phyloP scores from a whole-genome alignment of 2,329 filamentous ascomycete species.

The Cladosporium cucumerinum region DNA sequence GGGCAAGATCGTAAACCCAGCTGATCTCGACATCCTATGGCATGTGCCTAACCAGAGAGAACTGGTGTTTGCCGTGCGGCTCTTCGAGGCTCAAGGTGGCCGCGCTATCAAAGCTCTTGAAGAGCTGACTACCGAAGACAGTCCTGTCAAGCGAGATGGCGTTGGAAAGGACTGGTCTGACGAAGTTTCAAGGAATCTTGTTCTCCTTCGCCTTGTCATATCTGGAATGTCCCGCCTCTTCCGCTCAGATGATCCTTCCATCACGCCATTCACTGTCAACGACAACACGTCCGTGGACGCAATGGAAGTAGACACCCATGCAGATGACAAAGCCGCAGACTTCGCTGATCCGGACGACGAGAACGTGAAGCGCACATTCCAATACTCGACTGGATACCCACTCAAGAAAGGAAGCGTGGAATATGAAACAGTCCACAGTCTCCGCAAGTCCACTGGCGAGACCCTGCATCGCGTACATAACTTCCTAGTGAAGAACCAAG shows the following conservation, averaged over 20 bases:
- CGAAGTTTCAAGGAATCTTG: conserved; percentile 85
- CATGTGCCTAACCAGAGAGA: conserved; percentile 78
- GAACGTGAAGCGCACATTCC: conserved; percentile 79
- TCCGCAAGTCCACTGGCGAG: conserved; percentile 76
- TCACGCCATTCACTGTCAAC: conserved; percentile 33
- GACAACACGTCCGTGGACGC: conserved; percentile 54
- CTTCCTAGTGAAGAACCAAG: conserved; percentile 78
- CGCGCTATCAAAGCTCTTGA: conserved; percentile 72
- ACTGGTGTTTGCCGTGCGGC: conserved; percentile 80
- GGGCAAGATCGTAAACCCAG: conserved; percentile 72
- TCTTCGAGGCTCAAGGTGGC: conserved; percentile 81
- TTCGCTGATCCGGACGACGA: conserved; percentile 72
- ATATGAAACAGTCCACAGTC: conserved; percentile 73
- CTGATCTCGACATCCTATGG: conserved; percentile 82
- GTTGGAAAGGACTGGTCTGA: conserved; percentile 99
- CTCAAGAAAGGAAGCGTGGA: conserved; percentile 61
- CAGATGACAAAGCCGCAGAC: conserved; percentile 45
- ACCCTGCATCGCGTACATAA: conserved; percentile 78
- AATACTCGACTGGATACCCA: conserved; percentile 83
- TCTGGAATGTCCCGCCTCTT: conserved; percentile 89
- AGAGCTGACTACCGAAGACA: conserved; percentile 74
- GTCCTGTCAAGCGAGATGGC: conserved; percentile 82
- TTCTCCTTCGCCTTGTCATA: conserved; percentile 81
- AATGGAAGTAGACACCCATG: conserved; percentile 24
- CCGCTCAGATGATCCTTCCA: conserved; percentile 57